phyloP scores from a whole-genome alignment of 345 rosid species.

The Cardamine chenopodiifolia region DNA sequence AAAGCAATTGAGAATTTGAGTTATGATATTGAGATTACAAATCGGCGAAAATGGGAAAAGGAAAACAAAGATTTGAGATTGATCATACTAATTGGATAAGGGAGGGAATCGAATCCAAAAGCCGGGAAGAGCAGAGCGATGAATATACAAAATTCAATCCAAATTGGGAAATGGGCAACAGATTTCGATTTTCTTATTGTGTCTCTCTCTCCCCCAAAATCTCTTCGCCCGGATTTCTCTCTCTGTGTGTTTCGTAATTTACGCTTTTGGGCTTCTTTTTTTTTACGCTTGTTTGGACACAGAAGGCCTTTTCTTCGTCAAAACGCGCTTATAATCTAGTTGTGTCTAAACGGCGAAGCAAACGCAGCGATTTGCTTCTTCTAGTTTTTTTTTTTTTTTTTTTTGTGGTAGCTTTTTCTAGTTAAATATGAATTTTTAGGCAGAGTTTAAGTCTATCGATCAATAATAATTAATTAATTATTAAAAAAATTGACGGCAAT shows the following conservation, averaged over 20 bases:
- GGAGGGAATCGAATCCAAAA: slow-evolving; percentile 27
- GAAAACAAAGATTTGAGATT: neutral
- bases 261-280: neutral
- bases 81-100: slow-evolving; percentile 34
- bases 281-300: neutral
- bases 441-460: too few species aligned
- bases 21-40: neutral
- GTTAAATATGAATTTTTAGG: too few species aligned
- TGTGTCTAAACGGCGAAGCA: neutral
- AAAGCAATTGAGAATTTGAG: slow-evolving; percentile 3
- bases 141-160: slow-evolving; percentile 17
- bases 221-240: slow-evolving; percentile 4
- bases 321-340: neutral
- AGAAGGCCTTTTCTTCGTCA: neutral
- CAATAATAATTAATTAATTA: too few species aligned
- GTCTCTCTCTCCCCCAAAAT: neutral
- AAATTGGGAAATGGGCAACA: slow-evolving; percentile 27
- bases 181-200: slow-evolving; percentile 25
- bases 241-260: slow-evolving; percentile 3
- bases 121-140: neutral
- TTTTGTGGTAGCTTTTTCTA: too few species aligned
- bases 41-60: neutral
- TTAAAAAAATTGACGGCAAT: too few species aligned
- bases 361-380: slow-evolving; percentile 21
- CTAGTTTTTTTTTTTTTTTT: too few species aligned